Evolutionary conservation across 169 alveolate genomes (phyloP).

Genomic region (Cryptosporidium muris): DNA sequence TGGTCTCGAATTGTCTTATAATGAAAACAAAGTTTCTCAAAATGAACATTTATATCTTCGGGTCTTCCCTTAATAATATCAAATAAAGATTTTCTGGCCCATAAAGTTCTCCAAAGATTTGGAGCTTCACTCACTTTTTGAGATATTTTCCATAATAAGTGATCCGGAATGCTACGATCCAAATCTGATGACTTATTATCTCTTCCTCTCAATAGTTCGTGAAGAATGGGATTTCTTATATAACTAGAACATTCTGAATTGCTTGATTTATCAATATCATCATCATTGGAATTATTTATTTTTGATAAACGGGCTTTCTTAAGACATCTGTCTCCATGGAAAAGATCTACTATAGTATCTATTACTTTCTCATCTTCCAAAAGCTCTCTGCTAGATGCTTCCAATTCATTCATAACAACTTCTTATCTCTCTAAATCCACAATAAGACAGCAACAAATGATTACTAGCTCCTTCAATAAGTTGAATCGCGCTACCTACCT

Average conservation of each 20-base stretch:
- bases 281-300: not conserved
- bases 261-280: not conserved
- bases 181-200: slow-evolving; percentile 54
- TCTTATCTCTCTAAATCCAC: no score
- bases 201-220: slow-evolving; percentile 43
- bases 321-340: not conserved
- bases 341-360: slow-evolving; percentile 6
- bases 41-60: slow-evolving; percentile 1
- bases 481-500: no score
- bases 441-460: no score
- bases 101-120: slow-evolving; percentile 41
- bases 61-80: slow-evolving; percentile 21
- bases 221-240: slow-evolving; percentile 45
- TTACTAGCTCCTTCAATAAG: no score
- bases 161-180: slow-evolving; percentile 29
- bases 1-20: no score
- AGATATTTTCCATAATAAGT: slow-evolving; percentile 34
- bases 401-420: not conserved
- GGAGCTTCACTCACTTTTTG: slow-evolving; percentile 31
- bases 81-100: slow-evolving; percentile 24
- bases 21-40: slow-evolving; percentile 30
- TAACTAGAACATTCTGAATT: slow-evolving; percentile 28
- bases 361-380: slow-evolving; percentile 19
- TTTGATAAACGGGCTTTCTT: no score
- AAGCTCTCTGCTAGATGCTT: not conserved